Conservation (phyloP, 1,284 basidiomycete genomes). For the Tetrapyrgos nigripes region DNA sequence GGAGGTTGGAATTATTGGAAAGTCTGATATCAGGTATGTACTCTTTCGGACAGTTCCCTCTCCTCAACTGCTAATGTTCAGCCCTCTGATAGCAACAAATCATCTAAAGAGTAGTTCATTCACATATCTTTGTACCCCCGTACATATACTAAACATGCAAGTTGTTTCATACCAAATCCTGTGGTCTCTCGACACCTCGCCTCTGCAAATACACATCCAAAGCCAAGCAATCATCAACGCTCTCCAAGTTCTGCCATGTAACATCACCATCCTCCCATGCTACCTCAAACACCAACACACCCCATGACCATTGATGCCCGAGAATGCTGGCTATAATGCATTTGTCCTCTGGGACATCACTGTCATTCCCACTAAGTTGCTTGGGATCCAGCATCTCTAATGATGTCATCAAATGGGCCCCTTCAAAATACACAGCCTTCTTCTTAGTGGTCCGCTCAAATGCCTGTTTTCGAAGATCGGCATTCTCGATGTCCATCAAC, state of each 20-base stretch:
- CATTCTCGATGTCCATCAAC: constrained; percentile 1
- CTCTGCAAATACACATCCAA: not conserved
- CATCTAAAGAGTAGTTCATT: no score
- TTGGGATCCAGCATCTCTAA: not conserved
- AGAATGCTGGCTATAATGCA: not conserved
- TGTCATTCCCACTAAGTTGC: not conserved
- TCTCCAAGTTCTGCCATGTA: not conserved
- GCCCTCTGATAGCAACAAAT: no score
- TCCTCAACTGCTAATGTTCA: no score
- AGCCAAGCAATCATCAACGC: no score
- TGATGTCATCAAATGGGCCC: not conserved
- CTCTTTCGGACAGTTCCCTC: no score
- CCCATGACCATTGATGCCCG: not conserved
- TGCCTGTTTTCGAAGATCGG: not conserved
- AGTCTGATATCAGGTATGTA: no score
- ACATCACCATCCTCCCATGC: not conserved
- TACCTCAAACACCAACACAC: not conserved
- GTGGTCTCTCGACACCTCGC: no score
- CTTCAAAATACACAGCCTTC: not conserved
- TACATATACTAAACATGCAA: no score
- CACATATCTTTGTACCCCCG: no score
- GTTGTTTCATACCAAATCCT: no score
- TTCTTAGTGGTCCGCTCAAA: not conserved
- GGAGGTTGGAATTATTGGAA: no score
- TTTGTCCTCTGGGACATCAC: no score